Conservation (phyloP, 1,284 basidiomycete genomes). For the Apiotrichum sp. region DNA sequence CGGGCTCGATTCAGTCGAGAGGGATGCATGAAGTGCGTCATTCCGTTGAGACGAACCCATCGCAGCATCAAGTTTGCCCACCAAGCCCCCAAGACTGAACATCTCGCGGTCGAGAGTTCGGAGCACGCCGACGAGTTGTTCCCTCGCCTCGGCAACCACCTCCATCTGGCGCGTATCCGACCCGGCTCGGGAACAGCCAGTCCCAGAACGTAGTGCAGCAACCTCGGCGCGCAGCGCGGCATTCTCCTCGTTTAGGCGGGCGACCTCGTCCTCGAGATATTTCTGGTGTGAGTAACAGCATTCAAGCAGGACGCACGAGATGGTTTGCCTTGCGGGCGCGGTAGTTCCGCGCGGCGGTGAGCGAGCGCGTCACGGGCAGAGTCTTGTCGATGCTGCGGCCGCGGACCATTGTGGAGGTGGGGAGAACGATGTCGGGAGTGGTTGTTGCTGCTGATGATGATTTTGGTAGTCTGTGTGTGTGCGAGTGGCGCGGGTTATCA, state of each 20-base stretch:
- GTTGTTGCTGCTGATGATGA: too few relatives aligned
- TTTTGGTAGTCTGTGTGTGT: too few relatives aligned
- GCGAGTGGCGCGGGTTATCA: too few relatives aligned
- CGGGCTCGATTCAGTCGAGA: too few relatives aligned
- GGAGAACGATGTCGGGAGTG: too few relatives aligned
- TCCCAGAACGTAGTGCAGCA: background rate
- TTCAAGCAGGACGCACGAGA: background rate
- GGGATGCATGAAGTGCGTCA: too few relatives aligned
- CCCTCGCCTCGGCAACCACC: background rate
- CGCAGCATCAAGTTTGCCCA: too few relatives aligned
- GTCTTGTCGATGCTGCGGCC: constrained; percentile 50
- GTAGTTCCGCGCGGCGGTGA: constrained; percentile 20
- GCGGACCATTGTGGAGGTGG: constrained; percentile 52
- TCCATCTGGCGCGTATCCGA: background rate
- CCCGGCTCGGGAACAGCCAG: too few relatives aligned
- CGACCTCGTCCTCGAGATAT: background rate
- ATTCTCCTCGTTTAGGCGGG: constrained; percentile 1
- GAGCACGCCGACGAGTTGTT: background rate
- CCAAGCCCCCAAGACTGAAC: too few relatives aligned
- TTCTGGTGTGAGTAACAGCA: background rate
- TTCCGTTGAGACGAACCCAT: too few relatives aligned
- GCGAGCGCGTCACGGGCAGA: constrained; percentile 13
- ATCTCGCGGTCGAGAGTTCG: background rate
- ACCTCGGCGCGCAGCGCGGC: constrained; percentile 4
- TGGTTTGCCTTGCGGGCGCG: constrained; percentile 17